Evolutionary conservation across 345 rosid genomes (phyloP).

Genomic region (Eucalyptus sp.): DNA sequence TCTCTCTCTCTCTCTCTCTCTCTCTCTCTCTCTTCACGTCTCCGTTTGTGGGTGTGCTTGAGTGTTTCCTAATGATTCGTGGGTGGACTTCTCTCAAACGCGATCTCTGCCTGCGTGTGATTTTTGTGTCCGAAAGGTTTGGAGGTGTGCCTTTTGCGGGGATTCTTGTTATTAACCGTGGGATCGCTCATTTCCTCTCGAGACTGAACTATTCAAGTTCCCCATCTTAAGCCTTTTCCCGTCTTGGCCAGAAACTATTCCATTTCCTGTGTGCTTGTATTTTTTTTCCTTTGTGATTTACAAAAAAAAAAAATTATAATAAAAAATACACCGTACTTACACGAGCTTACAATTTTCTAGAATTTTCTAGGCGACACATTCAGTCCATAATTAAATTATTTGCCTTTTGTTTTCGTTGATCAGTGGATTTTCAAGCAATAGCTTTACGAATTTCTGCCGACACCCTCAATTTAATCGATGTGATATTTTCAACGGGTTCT

Average conservation of each 20-base stretch:
- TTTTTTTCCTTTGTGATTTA: background rate
- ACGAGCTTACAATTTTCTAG: background rate
- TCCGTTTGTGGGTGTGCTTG: background rate
- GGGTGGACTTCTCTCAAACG: background rate
- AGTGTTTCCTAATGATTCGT: background rate
- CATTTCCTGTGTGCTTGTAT: background rate
- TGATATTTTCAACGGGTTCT: background rate
- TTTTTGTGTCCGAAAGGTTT: background rate
- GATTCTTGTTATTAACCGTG: slow-evolving; percentile 14
- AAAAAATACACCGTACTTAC: background rate
- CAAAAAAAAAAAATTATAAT: background rate
- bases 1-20: background rate
- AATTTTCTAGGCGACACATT: background rate
- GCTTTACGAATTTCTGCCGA: background rate
- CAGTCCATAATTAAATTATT: background rate
- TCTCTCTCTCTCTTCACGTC: background rate
- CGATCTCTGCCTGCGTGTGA: background rate
- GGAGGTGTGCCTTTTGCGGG: background rate
- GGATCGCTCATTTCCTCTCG: slow-evolving; percentile 7
- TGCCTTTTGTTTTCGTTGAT: background rate
- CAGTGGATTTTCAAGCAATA: background rate
- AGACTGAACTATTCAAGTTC: background rate
- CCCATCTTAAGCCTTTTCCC: background rate
- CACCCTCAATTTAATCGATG: background rate
- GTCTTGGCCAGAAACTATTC: background rate